These are phyloP conservation scores for Podosphaera leucotricha DNA, from an alignment of 2,329 filamentous ascomycete species.

Conservation along the genomic window DNA sequence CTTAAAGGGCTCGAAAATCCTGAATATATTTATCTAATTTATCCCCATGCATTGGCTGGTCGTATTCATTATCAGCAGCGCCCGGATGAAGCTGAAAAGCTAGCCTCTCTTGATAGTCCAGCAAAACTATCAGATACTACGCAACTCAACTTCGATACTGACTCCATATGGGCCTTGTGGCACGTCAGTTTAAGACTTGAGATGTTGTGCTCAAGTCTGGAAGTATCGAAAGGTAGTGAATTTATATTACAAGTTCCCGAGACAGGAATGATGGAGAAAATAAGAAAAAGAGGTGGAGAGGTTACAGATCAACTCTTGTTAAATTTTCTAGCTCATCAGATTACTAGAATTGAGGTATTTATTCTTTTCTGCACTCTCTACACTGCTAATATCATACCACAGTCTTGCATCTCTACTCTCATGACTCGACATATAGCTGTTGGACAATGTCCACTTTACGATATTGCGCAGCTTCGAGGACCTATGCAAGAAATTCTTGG, in stretches of 20 bases:
- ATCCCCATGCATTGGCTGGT: conserved; percentile 67
- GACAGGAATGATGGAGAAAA: conserved; percentile 55
- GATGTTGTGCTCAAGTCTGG: conserved; percentile 78
- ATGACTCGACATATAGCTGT: conserved; percentile 55
- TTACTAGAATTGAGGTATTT: conserved; percentile 76
- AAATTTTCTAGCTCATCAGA: conserved; percentile 82
- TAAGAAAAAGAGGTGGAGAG: conserved; percentile 53
- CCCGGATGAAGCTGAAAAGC: conserved; percentile 13
- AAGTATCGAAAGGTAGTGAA: conserved; percentile 31
- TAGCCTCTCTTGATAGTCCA: conserved; percentile 23
- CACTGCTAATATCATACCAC: conserved; percentile 2
- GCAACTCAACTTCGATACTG: conserved; percentile 54
- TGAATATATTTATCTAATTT: conserved; percentile 85
- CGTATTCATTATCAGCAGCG: conserved; percentile 43
- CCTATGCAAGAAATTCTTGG: conserved; percentile 53
- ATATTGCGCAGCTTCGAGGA: conserved; percentile 48
- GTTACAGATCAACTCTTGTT: conserved; percentile 72
- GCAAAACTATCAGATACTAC: conserved; percentile 38
- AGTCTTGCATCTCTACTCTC: conserved; percentile 66
- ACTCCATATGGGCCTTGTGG: conserved; percentile 65
- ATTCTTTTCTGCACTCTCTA: conserved; percentile 5
- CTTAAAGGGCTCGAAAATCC: conserved; percentile 95
- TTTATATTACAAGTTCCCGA: conserved; percentile 53
- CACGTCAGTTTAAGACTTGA: conserved; percentile 70
- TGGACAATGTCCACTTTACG: conserved; percentile 36